Evolutionary conservation across 805 yeast genomes (phyloP).

Genomic region (Blastobotrys attinorum): DNA sequence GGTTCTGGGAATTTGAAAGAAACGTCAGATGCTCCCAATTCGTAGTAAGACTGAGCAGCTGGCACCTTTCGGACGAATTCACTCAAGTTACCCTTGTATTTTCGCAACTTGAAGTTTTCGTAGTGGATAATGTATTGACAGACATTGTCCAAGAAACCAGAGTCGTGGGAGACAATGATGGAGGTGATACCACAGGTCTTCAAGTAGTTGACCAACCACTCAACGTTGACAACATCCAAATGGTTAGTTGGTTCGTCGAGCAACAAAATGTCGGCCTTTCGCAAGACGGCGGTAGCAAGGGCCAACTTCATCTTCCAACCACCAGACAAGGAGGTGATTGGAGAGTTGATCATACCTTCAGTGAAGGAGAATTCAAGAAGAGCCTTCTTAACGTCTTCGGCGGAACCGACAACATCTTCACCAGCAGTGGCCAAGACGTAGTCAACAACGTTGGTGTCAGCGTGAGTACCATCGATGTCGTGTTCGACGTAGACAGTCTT

Average conservation of each 20-base stretch:
- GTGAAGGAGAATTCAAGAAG: conserved; percentile 88
- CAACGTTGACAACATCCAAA: conserved; percentile 99
- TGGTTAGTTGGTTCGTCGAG: conserved; percentile 99
- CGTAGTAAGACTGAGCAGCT: conserved; percentile 97
- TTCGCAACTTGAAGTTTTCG: conserved; percentile 99
- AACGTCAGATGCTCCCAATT: conserved; percentile 95
- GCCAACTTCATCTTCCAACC: conserved; percentile 99
- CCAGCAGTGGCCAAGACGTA: conserved; percentile 81
- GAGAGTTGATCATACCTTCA: conserved; percentile 87
- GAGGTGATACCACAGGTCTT: conserved; percentile 98
- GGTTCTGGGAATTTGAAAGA: conserved; percentile 99
- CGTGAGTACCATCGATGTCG: conserved; percentile 97
- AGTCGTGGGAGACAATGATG: conserved; percentile 97
- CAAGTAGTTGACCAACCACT: conserved; percentile 99
- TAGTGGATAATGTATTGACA: conserved; percentile 98
- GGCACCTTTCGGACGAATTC: conserved; percentile 99
- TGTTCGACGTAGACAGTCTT: conserved; percentile 99
- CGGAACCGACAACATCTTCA: conserved; percentile 66
- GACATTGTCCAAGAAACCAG: conserved; percentile 97
- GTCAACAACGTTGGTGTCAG: conserved; percentile 89
- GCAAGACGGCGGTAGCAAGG: conserved; percentile 97
- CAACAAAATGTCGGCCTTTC: conserved; percentile 94
- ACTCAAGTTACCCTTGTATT: conserved; percentile 99
- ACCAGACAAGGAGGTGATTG: conserved; percentile 96
- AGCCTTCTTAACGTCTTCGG: conserved; percentile 63